A percentile compares a stretch with the other conserved stretches of the same genome.
Conservation (phyloP, 2,329 filamentous ascomycete genomes). For the Scedosporium apiospermum region DNA sequence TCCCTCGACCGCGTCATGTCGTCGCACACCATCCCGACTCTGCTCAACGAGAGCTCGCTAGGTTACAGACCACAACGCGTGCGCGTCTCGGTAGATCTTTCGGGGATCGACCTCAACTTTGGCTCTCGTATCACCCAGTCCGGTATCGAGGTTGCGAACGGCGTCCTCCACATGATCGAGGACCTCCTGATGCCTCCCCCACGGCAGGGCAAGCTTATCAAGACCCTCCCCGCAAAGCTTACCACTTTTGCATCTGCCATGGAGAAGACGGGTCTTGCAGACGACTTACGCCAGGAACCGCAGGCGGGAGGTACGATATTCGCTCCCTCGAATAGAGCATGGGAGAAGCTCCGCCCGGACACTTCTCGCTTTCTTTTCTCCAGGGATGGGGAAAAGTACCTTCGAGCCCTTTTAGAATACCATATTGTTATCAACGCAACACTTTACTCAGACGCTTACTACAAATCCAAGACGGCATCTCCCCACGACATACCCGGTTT, state of each 20-base stretch:
- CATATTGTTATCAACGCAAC: constrained; percentile 66
- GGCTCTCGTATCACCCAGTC: constrained; percentile 59
- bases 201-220: constrained; percentile 37
- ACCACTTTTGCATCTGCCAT: constrained; percentile 69
- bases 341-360: constrained; percentile 58
- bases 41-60: constrained; percentile 47
- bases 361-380: constrained; percentile 84
- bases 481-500: background rate
- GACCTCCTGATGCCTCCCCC: constrained; percentile 70
- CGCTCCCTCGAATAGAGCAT: constrained; percentile 71
- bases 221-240: constrained; percentile 65
- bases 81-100: constrained; percentile 52
- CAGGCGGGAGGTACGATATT: constrained; percentile 65
- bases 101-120: constrained; percentile 66
- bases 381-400: constrained; percentile 60
- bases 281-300: constrained; percentile 45
- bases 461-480: constrained; percentile 24
- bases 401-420: constrained; percentile 70
- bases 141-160: constrained; percentile 62
- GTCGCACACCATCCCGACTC: constrained; percentile 68
- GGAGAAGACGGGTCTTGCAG: constrained; percentile 60
- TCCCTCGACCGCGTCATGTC: constrained; percentile 55
- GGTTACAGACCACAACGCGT: constrained; percentile 63
- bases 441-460: constrained; percentile 76
- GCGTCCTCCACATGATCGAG: constrained; percentile 70